These are phyloP conservation scores for Passalora sequoiae DNA, from an alignment of 2,329 filamentous ascomycete genomes.

Conservation along the genomic window DNA sequence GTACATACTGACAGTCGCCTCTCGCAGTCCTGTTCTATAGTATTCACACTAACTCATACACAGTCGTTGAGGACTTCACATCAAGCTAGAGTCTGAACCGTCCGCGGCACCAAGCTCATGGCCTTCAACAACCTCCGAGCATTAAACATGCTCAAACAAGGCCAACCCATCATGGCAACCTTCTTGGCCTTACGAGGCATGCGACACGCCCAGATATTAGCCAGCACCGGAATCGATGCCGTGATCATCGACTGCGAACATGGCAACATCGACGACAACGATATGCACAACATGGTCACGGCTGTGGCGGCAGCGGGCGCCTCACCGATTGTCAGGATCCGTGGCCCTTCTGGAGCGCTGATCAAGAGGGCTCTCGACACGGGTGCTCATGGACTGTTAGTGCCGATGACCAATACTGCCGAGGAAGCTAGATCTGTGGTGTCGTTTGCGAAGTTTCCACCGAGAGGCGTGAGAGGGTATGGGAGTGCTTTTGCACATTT, in stretches of 20 bases:
- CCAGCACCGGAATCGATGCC: conserved; percentile 32
- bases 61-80: too few relatives aligned
- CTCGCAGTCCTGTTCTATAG: too few relatives aligned
- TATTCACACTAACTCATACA: too few relatives aligned
- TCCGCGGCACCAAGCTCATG: too few relatives aligned
- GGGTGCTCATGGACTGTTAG: conserved; percentile 37
- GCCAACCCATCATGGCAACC: conserved; percentile 1
- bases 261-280: conserved; percentile 50
- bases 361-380: conserved; percentile 30
- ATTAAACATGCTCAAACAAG: conserved; percentile 3
- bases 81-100: too few relatives aligned
- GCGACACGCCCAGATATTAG: conserved; percentile 3
- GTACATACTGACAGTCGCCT: too few relatives aligned
- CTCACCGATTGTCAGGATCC: conserved; percentile 43
- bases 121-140: too few relatives aligned
- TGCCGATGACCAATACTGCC: conserved; percentile 48
- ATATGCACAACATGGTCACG: conserved; percentile 52
- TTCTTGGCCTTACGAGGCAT: conserved; percentile 3
- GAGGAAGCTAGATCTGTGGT: conserved; percentile 49
- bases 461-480: conserved; percentile 50
- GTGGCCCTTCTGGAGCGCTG: conserved; percentile 53
- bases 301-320: conserved; percentile 39
- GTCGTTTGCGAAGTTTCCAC: conserved; percentile 50
- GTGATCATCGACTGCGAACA: conserved; percentile 56
- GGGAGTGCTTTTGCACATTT: conserved; percentile 53